Evolutionary conservation across 2,329 filamentous ascomycete species (phyloP), one percentile per base, ranked within the genome.

Genomic region (Aureobasidium lini): DNA sequence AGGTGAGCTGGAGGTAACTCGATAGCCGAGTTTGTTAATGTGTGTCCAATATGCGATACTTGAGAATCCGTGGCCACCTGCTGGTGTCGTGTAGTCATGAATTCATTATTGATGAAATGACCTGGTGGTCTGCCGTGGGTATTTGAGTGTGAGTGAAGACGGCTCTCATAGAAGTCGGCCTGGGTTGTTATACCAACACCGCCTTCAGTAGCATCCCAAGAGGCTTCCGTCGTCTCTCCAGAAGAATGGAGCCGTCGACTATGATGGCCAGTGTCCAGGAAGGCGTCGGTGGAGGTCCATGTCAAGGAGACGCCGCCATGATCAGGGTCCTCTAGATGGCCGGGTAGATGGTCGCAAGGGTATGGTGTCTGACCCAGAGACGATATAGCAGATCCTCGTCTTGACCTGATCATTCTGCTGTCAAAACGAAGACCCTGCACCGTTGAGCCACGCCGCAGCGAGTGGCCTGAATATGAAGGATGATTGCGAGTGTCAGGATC

Each of bases 351-450:
- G 10, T 57, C 54, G 23, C 54, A 57, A 32, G 54, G 54, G 32
- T 57, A 34, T 28, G 43, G 23, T 36, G 42, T 31, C 18, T 57
- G 54, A 28, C 15, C 29, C 43, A 48, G 10, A 13, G 54, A 57
- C 23, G 42, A 47, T 29, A 40, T 16, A 34, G 54, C 54, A 23
- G 42, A 57, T 7, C 43, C 54, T 18, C 54, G 54, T 40, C 54
- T 47, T 40, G 54, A 57, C 23, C 42, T 46, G 43, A 47, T 57
- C 54, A 57, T 57, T 48, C 54, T 47, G 42, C 31, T 39, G 18
- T 48, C 42, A 37, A 56, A 56, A 28, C 52, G 40, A 46, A 46
- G 40, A 29, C 52, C 40, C 16, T 46, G 52, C 6, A 34, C 16
- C 32, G 52, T 56, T 13, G 40, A 46, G 40, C 40, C 40, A n/a